phyloP scores from a whole-genome alignment of 1,284 basidiomycete genomes.

The Cryptococcus neoformans region DNA sequence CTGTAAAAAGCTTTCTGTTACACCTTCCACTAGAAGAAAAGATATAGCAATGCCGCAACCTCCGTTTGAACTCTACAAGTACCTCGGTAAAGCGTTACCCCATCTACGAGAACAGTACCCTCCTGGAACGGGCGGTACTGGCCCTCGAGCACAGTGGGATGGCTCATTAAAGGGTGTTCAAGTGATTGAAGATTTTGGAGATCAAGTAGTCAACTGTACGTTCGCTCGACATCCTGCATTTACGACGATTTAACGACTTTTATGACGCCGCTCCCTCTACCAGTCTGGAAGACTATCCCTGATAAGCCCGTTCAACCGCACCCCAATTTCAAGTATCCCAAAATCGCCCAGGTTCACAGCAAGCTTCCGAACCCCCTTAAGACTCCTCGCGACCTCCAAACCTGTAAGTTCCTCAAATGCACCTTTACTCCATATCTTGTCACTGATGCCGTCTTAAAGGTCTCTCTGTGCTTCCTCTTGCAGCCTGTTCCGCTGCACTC shows the following conservation, averaged over 20 bases:
- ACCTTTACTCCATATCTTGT: too few species aligned
- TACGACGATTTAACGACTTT: not conserved
- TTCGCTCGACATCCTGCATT: not conserved
- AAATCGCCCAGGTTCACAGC: slow-evolving; percentile 38
- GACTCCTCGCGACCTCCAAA: slow-evolving; percentile 43
- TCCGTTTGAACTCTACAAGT: slow-evolving; percentile 44
- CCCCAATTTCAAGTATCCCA: slow-evolving; percentile 48
- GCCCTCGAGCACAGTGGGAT: slow-evolving; percentile 41
- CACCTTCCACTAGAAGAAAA: too few species aligned
- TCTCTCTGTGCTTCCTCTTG: slow-evolving; percentile 42
- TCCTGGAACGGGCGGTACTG: slow-evolving; percentile 48
- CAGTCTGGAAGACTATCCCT: slow-evolving; percentile 26
- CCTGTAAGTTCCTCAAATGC: slow-evolving; percentile 29
- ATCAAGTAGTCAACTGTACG: slow-evolving; percentile 43
- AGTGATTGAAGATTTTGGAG: slow-evolving; percentile 41
- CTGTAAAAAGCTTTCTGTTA: too few species aligned
- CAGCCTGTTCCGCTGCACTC: slow-evolving; percentile 38
- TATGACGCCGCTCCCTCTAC: not conserved
- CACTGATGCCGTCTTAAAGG: not conserved
- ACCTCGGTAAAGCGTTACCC: slow-evolving; percentile 39
- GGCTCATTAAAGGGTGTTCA: slow-evolving; percentile 42
- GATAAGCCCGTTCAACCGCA: slow-evolving; percentile 38
- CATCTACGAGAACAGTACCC: slow-evolving; percentile 44
- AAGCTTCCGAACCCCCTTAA: slow-evolving; percentile 42
- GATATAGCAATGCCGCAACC: slow-evolving; percentile 46